phyloP scores from a whole-genome alignment of 192 early-diverging fungal species.

The Gaertneriomyces sp. region DNA sequence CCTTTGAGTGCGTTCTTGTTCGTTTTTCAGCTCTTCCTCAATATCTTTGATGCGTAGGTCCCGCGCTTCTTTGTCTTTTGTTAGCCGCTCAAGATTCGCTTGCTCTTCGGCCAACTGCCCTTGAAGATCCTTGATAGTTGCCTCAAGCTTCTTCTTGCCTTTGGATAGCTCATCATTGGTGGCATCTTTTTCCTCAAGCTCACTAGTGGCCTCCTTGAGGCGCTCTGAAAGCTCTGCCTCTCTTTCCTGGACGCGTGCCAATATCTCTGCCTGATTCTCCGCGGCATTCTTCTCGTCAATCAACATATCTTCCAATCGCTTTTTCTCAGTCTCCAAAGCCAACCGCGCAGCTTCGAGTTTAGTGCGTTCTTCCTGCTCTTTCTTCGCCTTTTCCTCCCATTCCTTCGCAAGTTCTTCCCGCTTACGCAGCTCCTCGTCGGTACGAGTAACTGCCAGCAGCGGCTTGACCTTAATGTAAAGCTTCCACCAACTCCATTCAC shows the following conservation, averaged over 20 bases:
- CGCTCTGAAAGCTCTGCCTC: constrained; percentile 48
- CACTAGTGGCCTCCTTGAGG: constrained; percentile 37
- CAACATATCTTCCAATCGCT: constrained; percentile 63
- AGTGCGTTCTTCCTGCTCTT: constrained; percentile 58
- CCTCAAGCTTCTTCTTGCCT: constrained; percentile 40
- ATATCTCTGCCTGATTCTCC: constrained; percentile 78
- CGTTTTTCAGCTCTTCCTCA: constrained; percentile 44
- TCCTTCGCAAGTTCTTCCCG: constrained; percentile 69
- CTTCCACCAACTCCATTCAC: constrained; percentile 96
- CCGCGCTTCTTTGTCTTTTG: constrained; percentile 50
- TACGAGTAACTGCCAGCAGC: constrained; percentile 73
- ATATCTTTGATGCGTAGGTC: constrained; percentile 51
- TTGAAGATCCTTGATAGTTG: constrained; percentile 30
- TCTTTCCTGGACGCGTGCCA: constrained; percentile 75
- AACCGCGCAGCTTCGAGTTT: constrained; percentile 54
- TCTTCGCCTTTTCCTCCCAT: constrained; percentile 62
- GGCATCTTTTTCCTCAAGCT: constrained; percentile 49
- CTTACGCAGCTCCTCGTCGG: constrained; percentile 75
- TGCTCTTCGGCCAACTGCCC: constrained; percentile 34
- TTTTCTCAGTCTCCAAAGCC: constrained; percentile 68
- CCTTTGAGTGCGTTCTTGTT: constrained; percentile 31
- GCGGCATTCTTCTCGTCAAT: constrained; percentile 71
- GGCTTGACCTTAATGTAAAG: constrained; percentile 92
- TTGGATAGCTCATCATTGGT: constrained; percentile 41
- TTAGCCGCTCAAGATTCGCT: constrained; percentile 42